Evolutionary conservation across 2,329 filamentous ascomycete species (phyloP).

Genomic region (Ophiostoma fasciatum): DNA sequence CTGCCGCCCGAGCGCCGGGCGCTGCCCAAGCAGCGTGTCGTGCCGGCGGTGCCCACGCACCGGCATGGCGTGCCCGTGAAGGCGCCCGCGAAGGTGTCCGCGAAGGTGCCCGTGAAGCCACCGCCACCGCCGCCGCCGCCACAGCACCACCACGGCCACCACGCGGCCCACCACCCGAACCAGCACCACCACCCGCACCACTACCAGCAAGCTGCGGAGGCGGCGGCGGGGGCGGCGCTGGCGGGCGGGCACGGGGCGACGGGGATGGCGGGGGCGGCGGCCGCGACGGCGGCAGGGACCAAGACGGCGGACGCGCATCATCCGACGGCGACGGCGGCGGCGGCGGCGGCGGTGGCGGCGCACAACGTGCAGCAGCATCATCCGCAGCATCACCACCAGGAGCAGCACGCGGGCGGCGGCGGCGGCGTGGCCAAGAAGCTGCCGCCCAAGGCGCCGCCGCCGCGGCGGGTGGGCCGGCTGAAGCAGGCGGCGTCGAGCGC

Average conservation of each 20-base stretch:
- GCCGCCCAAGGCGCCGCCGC: slow-evolving; percentile 13
- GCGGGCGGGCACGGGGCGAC: neutral
- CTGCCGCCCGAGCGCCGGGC: slow-evolving; percentile 6
- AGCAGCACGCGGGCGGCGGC: no score
- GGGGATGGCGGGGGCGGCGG: neutral
- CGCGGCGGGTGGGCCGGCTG: slow-evolving; percentile 10
- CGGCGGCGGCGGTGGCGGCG: slow-evolving; percentile 3
- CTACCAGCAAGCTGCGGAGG: slow-evolving; percentile 2
- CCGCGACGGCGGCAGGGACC: slow-evolving; percentile 2
- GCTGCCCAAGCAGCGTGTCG: slow-evolving; percentile 26
- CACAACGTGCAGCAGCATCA: neutral
- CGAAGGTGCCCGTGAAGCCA: neutral
- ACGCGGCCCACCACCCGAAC: no score
- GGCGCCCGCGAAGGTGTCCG: no score
- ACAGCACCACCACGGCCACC: slow-evolving; percentile 2
- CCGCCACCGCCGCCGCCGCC: slow-evolving; percentile 3
- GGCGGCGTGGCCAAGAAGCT: slow-evolving; percentile 10
- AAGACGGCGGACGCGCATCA: neutral
- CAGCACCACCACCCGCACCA: no score
- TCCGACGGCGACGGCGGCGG: neutral
- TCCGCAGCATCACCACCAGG: no score
- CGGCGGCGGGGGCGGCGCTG: slow-evolving; percentile 3
- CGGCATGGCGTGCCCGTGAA: slow-evolving; percentile 34
- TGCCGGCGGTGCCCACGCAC: slow-evolving; percentile 42
- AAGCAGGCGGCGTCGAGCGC: slow-evolving; percentile 10